Base-by-base conservation (phyloP, 2,329 filamentous ascomycete species). In the Catunica adiposa region DNA sequence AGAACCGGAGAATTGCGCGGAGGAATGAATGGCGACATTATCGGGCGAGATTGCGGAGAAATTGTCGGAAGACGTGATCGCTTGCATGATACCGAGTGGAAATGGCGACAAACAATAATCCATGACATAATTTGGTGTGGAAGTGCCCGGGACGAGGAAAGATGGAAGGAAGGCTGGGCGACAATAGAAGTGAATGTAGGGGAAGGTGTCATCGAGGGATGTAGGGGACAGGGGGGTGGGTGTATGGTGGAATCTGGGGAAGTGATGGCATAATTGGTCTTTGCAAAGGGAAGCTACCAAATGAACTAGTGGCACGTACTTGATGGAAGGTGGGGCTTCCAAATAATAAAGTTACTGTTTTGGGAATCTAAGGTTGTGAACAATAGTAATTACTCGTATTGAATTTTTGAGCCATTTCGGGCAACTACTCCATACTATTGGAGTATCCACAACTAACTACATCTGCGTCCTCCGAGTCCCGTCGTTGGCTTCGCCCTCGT, bases 41-140 rank as follows among this genome's bases (percentile, higher is more conserved):
- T 44, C 40, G 40, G 56, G 38, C 3, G 8, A 34, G 47, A 53
- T 55, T 29, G 51, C 64, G 64, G 64, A 63, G 63, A 63, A 62
- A 62, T 56, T 60, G 26, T 59, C 58, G 60, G 62, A 61, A 59
- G 57, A 1, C 56, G 46, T n/a, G 25, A 44, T 26, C 15, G 14
- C 40, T 34, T 34, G 46, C 23, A 26, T 48, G 14, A 48, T 48
- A 15, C 7, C 5, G 29, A 34, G 29, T 34, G 29, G 5, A 34
- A 34, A 34, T 34, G 29, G 11, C 29, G 29, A 34, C 29, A 34
- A 11, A 34, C 29, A 34, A 5, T 34, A 34, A 34, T 34, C 29
- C 29, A 11, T 34, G 20, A 23, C 26, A n/a, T 20, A 9, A 48
- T 26, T 48, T 15, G 46, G 15, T 14, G 6, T 46, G 20, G 11